Evolutionary conservation across 1,284 basidiomycete species (phyloP).

Genomic region (Thecaphora thlaspeos): DNA sequence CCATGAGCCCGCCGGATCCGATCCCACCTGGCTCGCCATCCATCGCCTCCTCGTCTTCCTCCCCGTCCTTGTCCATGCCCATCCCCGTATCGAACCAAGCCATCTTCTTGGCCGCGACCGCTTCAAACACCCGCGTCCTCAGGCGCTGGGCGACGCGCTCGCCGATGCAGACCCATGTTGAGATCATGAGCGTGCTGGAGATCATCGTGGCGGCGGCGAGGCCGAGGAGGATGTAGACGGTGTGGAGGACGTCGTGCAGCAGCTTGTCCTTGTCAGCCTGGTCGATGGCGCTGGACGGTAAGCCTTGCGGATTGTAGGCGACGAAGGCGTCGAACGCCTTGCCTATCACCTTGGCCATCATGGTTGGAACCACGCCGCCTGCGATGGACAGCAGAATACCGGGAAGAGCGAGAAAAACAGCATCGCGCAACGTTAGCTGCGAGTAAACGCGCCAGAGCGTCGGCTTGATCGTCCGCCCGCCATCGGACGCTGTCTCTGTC

Average conservation of each 20-base stretch:
- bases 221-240: conserved; percentile 67
- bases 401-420: conserved; percentile 64
- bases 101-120: conserved; percentile 73
- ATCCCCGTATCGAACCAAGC: conserved; percentile 57
- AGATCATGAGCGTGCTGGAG: conserved; percentile 73
- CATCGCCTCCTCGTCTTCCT: conserved; percentile 14
- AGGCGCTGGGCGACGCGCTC: conserved; percentile 75
- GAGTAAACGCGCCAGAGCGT: conserved; percentile 38
- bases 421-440: conserved; percentile 30
- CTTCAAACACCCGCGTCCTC: conserved; percentile 69
- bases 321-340: conserved; percentile 79
- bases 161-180: conserved; percentile 83
- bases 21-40: conserved; percentile 24
- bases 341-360: conserved; percentile 89
- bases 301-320: conserved; percentile 61
- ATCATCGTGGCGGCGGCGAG: conserved; percentile 71
- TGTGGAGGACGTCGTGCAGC: conserved; percentile 63
- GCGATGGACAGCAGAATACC: conserved; percentile 70
- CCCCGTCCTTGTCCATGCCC: conserved; percentile 7
- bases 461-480: conserved; percentile 7
- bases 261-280: conserved; percentile 65
- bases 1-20: conserved; percentile 89
- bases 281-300: conserved; percentile 54
- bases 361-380: conserved; percentile 78
- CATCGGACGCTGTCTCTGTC: background rate